phyloP scores from a whole-genome alignment of 78 protist species.

The Cavenderia fasciculata region DNA sequence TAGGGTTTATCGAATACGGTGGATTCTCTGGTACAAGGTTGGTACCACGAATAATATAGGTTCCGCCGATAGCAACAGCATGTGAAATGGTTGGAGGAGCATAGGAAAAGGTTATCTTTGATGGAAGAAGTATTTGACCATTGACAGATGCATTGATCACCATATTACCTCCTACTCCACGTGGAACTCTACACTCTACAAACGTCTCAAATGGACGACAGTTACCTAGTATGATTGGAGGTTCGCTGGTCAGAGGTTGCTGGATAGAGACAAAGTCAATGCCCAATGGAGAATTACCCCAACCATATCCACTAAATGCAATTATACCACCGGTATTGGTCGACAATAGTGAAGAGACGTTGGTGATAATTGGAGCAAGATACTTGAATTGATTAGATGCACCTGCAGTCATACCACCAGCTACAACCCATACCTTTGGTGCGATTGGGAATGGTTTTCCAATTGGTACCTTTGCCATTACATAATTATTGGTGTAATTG shows the following conservation, averaged over 20 bases:
- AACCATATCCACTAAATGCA: background rate
- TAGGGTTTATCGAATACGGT: too few species aligned
- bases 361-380: background rate
- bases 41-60: too few species aligned
- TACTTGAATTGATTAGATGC: background rate
- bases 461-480: background rate
- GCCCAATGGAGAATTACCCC: background rate
- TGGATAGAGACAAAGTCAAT: background rate
- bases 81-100: too few species aligned
- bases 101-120: too few species aligned
- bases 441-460: slow-evolving; percentile 3
- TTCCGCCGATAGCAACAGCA: slow-evolving; percentile 4
- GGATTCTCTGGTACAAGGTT: too few species aligned
- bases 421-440: background rate
- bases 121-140: too few species aligned
- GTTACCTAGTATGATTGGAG: background rate
- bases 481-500: background rate
- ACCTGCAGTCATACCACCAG: background rate
- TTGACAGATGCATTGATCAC: background rate
- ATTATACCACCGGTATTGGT: background rate
- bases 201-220: slow-evolving; percentile 1
- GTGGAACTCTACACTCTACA: slow-evolving; percentile 1
- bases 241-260: too few species aligned
- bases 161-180: background rate
- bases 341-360: background rate